Evolutionary conservation across 352 stramenopile species (phyloP), one percentile per base, ranked within the genome.

Genomic region (Blastocystis sp.): DNA sequence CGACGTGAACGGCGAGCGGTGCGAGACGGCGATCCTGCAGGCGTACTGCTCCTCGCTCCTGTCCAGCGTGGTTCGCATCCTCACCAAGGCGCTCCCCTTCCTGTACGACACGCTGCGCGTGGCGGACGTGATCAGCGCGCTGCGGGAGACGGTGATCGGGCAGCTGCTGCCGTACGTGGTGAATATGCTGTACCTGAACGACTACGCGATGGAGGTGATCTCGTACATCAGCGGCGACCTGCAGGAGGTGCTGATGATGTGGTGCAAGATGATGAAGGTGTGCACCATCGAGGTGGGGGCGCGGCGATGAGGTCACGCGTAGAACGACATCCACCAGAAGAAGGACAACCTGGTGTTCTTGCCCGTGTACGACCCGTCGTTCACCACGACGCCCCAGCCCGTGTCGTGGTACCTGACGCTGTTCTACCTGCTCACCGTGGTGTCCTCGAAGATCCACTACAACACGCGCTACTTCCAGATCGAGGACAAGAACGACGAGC

Each of bases 21-120:
- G 41, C 41, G 79, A 89, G 45, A 89, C 55, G n/a, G 41, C 41
- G 21, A 77, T 89, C 62, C 41, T 89, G 33, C 63, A 80, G 67
- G 51, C 37, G 19, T 89, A 89, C 26, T 65, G 62, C 13, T 80
- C 79, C 10, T 89, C 67, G 19, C 45, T 89, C 9, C 66, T 69
- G 1, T 66, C 37, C 1, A 45, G 41, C 37, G 62, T 29, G 24
- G 29, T 89, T 19, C 74, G 74, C 10, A 62, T 85, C 26, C 74
- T 85, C 16, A 85, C 74, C 1, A 61, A 67, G 33, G 61, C 74
- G 37, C 33, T 55, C 19, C 50, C 21, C 3, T 62, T 85, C n/a
- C 31, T 85, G 1, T 37, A 60, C 19, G 24, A 85, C 16, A 66
- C 55, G 19, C n/a, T 19, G 3, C n/a, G 74, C 31, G 74, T 85